Evolutionary conservation across 176 grass and related monocot species (phyloP).

Genomic region (Lolium multiflorum): DNA sequence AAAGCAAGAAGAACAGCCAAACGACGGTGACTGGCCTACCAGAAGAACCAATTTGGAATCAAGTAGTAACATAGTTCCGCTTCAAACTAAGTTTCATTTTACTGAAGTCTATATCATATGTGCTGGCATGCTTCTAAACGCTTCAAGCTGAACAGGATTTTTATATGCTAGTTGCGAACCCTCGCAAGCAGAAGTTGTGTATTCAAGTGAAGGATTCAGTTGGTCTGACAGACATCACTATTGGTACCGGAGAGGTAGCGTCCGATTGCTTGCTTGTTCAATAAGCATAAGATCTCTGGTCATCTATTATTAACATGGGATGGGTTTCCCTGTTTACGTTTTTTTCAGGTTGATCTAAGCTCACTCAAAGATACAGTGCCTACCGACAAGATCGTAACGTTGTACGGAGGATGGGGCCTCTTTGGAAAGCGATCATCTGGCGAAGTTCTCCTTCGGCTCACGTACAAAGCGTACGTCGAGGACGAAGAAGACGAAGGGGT

Average conservation of each 20-base stretch:
- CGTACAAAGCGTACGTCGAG: constrained; percentile 95
- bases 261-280: neutral
- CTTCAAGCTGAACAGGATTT: constrained; percentile 71
- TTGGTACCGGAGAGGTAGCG: constrained; percentile 84
- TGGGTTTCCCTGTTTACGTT: neutral
- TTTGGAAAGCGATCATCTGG: constrained; percentile 67
- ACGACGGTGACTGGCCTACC: constrained; percentile 91
- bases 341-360: constrained; percentile 79
- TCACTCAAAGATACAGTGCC: constrained; percentile 95
- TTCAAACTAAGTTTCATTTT: constrained; percentile 8
- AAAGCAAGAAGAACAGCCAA: constrained; percentile 98
- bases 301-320: neutral
- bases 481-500: constrained; percentile 84
- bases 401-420: constrained; percentile 71
- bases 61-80: constrained; percentile 53
- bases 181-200: constrained; percentile 72
- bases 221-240: constrained; percentile 78
- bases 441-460: constrained; percentile 84
- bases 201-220: constrained; percentile 88
- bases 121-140: neutral
- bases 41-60: constrained; percentile 97
- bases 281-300: neutral
- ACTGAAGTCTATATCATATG: neutral
- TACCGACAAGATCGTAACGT: constrained; percentile 75
- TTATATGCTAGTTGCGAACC: constrained; percentile 85